Conservation (phyloP, 257 asterid species). For the Nicotiana sylvestris region DNA sequence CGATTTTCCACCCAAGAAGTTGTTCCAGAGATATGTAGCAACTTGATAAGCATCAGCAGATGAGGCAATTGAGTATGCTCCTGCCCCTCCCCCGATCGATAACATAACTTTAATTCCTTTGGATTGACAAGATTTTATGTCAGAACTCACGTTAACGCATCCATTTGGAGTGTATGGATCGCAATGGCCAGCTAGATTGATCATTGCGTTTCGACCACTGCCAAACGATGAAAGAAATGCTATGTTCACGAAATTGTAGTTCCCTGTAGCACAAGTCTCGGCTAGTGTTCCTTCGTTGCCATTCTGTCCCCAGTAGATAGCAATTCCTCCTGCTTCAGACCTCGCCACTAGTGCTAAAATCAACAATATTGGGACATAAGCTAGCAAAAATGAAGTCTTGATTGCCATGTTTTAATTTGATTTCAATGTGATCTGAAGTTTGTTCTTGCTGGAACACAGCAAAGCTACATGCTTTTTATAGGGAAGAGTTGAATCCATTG, state of each 20-base stretch:
- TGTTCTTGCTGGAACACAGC: background rate
- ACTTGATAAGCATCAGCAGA: slow-evolving; percentile 34
- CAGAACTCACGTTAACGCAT: slow-evolving; percentile 31
- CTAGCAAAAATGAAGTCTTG: background rate
- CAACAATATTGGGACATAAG: background rate
- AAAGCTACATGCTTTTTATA: background rate
- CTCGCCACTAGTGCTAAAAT: background rate
- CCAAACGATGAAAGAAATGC: slow-evolving; percentile 40
- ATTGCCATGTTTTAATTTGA: background rate
- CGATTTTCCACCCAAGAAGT: slow-evolving; percentile 37
- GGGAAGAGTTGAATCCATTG: background rate
- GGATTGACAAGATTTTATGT: slow-evolving; percentile 35
- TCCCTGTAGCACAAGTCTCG: slow-evolving; percentile 32
- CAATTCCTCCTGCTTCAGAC: slow-evolving; percentile 29
- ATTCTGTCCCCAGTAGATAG: slow-evolving; percentile 42
- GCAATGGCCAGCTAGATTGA: slow-evolving; percentile 47
- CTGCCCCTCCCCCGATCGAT: slow-evolving; percentile 37
- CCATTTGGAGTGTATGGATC: slow-evolving; percentile 36
- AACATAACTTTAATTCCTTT: slow-evolving; percentile 39
- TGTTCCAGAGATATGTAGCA: slow-evolving; percentile 43
- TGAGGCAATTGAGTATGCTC: slow-evolving; percentile 34
- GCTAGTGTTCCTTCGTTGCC: slow-evolving; percentile 35
- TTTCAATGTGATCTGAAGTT: background rate
- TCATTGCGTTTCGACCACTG: slow-evolving; percentile 29
- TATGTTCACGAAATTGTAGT: slow-evolving; percentile 25